These are phyloP conservation scores for Musa schizocarpa DNA, from an alignment of 176 grass and related monocot genomes.

Conservation along the genomic window DNA sequence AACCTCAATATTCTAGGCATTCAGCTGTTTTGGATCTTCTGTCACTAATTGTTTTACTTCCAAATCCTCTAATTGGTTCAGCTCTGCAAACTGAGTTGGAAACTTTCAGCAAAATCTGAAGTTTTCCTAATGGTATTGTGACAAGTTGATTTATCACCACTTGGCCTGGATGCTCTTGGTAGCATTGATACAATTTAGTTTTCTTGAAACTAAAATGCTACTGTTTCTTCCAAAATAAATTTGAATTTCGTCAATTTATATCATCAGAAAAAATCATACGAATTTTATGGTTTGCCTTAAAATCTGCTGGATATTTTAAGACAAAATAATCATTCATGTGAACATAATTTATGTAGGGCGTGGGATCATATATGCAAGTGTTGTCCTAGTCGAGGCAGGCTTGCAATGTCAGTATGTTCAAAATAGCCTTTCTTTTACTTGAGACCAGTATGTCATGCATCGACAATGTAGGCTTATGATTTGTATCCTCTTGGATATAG, in stretches of 20 bases:
- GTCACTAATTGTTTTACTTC: background rate
- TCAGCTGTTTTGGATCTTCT: background rate
- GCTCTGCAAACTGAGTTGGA: too few relatives aligned
- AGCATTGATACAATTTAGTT: background rate
- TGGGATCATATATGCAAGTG: background rate
- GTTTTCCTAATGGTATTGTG: background rate
- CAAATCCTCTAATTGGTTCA: too few relatives aligned
- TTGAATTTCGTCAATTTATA: background rate
- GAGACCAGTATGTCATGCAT: background rate
- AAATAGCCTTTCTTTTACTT: background rate
- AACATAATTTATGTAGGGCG: background rate
- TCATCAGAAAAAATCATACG: background rate
- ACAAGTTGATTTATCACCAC: background rate
- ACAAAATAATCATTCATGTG: background rate
- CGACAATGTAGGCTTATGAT: background rate
- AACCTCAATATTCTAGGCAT: background rate
- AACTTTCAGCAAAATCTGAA: background rate
- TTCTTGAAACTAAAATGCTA: background rate
- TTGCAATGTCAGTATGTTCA: background rate
- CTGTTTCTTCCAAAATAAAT: background rate
- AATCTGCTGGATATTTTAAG: background rate
- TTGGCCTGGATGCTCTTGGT: background rate
- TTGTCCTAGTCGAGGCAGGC: background rate
- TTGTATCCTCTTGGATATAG: background rate
- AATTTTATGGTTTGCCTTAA: background rate